Percentiles rank a stretch among this genome's conserved stretches.
Evolutionary conservation across 2,329 filamentous ascomycete genomes (phyloP).

Genomic region (Colletotrichum limetticola): DNA sequence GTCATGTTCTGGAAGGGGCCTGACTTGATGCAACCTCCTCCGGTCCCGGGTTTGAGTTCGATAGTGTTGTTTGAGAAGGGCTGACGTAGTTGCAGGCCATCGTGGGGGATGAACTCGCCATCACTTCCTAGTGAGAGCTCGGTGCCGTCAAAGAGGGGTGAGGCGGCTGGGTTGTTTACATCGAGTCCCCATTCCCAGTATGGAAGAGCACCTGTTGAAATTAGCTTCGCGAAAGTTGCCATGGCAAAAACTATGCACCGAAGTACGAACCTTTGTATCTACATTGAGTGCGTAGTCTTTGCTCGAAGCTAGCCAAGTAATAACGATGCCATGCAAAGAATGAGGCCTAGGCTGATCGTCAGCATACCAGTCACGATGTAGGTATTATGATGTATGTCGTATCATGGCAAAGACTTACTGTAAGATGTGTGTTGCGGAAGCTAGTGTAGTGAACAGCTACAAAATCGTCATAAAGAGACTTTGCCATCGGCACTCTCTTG

Average conservation of each 20-base stretch:
- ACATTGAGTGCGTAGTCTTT: slow-evolving; percentile 33
- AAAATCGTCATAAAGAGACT: slow-evolving; percentile 38
- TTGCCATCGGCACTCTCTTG: slow-evolving; percentile 34
- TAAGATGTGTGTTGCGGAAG: slow-evolving; percentile 23
- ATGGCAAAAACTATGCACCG: fast-evolving
- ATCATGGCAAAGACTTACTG: slow-evolving; percentile 2
- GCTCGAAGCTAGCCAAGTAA: slow-evolving; percentile 30
- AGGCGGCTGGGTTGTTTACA: slow-evolving; percentile 43
- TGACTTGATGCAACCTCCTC: slow-evolving; percentile 56
- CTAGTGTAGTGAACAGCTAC: slow-evolving; percentile 36
- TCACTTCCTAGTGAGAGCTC: slow-evolving; percentile 51
- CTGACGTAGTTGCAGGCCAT: slow-evolving; percentile 36
- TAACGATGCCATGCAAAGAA: slow-evolving; percentile 37
- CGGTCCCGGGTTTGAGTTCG: slow-evolving; percentile 55
- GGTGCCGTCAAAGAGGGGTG: slow-evolving; percentile 53
- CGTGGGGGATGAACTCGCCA: slow-evolving; percentile 45
- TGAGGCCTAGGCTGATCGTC: background rate
- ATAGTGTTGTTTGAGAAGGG: slow-evolving; percentile 35
- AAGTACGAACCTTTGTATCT: slow-evolving; percentile 34
- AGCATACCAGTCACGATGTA: too few species aligned
- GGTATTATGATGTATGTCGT: too few species aligned
- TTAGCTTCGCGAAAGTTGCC: background rate
- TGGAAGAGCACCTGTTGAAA: slow-evolving; percentile 29
- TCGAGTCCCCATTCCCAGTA: slow-evolving; percentile 36
- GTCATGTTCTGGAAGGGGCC: slow-evolving; percentile 52